Percentiles rank a stretch among this genome's conserved stretches.
These are phyloP conservation scores for Ogataea nonfermentans DNA, from an alignment of 805 yeast genomes.

Conservation along the genomic window DNA sequence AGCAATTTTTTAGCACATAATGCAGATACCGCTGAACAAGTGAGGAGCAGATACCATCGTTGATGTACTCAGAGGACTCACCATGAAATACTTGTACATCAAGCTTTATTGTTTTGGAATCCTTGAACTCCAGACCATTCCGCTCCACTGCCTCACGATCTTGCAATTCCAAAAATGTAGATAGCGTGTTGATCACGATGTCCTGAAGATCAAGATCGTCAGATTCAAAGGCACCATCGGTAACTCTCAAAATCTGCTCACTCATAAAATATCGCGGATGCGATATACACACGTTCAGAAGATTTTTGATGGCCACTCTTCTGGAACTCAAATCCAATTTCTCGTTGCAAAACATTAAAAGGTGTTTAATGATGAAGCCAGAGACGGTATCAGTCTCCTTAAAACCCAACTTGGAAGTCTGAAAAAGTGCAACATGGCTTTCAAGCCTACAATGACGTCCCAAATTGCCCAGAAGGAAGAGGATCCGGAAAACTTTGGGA, in stretches of 20 bases:
- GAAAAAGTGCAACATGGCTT: conserved; percentile 38
- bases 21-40: conserved; percentile 61
- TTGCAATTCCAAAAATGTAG: conserved; percentile 56
- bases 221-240: conserved; percentile 48
- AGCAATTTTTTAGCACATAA: conserved; percentile 47
- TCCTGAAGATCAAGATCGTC: conserved; percentile 43
- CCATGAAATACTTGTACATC: conserved; percentile 59
- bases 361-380: conserved; percentile 55
- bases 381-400: conserved; percentile 52
- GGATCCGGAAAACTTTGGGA: conserved; percentile 50
- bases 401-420: conserved; percentile 39
- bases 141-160: conserved; percentile 44
- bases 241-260: conserved; percentile 47
- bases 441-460: conserved; percentile 70
- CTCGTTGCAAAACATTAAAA: conserved; percentile 50
- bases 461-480: conserved; percentile 66
- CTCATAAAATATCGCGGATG: conserved; percentile 68
- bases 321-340: conserved; percentile 35
- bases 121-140: conserved; percentile 39
- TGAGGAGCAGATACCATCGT: conserved; percentile 74
- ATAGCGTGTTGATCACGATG: conserved; percentile 55
- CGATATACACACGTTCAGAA: conserved; percentile 57
- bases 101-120: conserved; percentile 35
- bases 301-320: conserved; percentile 52
- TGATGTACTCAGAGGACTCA: conserved; percentile 43